Base-by-base conservation (phyloP, 2,329 filamentous ascomycete genomes). In the Lithohypha guttulata region DNA sequence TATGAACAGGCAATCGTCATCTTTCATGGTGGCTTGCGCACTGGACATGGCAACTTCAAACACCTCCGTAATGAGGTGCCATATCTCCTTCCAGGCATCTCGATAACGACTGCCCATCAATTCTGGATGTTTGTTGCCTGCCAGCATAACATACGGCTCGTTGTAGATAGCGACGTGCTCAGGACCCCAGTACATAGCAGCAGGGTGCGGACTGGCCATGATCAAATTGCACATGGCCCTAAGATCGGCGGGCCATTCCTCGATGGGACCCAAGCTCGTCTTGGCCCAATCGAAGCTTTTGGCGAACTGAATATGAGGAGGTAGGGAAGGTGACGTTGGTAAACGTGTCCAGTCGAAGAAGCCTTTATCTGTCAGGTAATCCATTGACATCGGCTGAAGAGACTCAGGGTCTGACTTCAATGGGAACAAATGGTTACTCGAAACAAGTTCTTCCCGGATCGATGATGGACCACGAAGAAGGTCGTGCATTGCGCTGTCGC, bases 301-400 rank as follows among this genome's bases (percentile, higher is more conserved):
- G 13, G 79, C 79, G 49, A 89, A 83, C 39, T 70, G 73, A 32
- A 89, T 80, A 54, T 91, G 84, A 6, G 68, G 62, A 2, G 81
- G 79, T 27, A 87, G 66, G 18, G 69, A 70, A 10, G 76, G 64
- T 3, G 73, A 73, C 9, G 79, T 36, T 1, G 79, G 74, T 34
- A 89, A 67, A 39, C 76, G 71, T 3, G 84, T 91, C 84, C 84
- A 91, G 58, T 93, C 84, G 54, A 87, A 89, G 21, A 76, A 81
- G 9, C 71, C 65, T 49, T 65, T 53, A 36, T 68, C 54, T 41
- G 46, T 40, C 31, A 50, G 44, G 21, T 40, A 40, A 18, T 34
- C 30, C 18, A 40, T 40, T n/a, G 9, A 25, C 20, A 31, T 31
- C 6, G 11, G 11, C 15, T 32, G 15, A 11, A 34, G 30, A 10